These are phyloP conservation scores for Cyberlindnera saturnus DNA, from an alignment of 805 yeast species.

Conservation along the genomic window DNA sequence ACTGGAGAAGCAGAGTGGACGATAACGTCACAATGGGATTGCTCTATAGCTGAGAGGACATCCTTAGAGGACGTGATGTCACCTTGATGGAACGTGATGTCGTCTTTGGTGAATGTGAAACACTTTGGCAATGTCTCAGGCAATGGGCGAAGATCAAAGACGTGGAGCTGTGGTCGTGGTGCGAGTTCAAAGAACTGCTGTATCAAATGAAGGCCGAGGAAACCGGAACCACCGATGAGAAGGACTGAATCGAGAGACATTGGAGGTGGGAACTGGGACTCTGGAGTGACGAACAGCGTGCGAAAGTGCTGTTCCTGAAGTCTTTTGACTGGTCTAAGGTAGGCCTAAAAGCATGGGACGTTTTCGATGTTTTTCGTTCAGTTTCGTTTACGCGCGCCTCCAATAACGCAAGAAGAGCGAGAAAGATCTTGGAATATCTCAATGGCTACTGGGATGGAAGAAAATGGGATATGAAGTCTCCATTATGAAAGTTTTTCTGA, in stretches of 20 bases:
- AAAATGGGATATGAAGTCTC: too few relatives aligned
- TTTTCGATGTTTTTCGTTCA: too few relatives aligned
- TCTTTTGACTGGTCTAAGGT: too few relatives aligned
- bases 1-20: conserved; percentile 97
- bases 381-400: too few relatives aligned
- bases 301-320: too few relatives aligned
- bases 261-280: too few relatives aligned
- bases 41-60: conserved; percentile 54
- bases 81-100: conserved; percentile 65
- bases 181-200: conserved; percentile 68
- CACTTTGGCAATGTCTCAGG: conserved; percentile 66
- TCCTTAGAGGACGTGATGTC: conserved; percentile 76
- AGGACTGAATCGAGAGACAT: conserved; percentile 41
- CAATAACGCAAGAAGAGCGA: too few relatives aligned
- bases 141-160: conserved; percentile 85
- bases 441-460: too few relatives aligned
- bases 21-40: conserved; percentile 60
- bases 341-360: too few relatives aligned
- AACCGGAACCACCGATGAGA: conserved; percentile 94
- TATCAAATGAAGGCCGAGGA: conserved; percentile 84
- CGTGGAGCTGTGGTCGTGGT: conserved; percentile 71
- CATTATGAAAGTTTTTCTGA: too few relatives aligned
- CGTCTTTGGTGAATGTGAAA: conserved; percentile 63
- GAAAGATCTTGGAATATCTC: too few relatives aligned
- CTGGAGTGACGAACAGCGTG: too few relatives aligned